A percentile compares a stretch with the other conserved stretches of the same genome.
Conservation (phyloP, 1,284 basidiomycete species). For the Apiotrichum veenhuisii region DNA sequence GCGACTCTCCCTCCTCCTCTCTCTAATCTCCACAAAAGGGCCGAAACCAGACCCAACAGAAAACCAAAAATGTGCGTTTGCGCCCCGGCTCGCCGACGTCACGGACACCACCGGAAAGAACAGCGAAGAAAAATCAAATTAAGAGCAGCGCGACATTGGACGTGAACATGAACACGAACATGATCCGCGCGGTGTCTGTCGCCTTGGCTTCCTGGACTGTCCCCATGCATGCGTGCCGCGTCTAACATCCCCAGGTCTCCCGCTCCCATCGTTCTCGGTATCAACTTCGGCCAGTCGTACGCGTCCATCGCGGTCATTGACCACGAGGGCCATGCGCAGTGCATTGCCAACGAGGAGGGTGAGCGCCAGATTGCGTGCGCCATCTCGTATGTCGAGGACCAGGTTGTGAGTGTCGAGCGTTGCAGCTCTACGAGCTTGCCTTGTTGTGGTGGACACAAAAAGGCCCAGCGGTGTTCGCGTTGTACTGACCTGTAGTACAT, state of each 20-base stretch:
- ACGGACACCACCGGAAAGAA: too few species aligned
- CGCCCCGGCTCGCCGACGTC: too few species aligned
- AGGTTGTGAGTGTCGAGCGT: slow-evolving; percentile 63
- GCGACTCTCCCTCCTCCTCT: neutral
- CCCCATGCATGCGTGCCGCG: neutral
- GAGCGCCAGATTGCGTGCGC: slow-evolving; percentile 97
- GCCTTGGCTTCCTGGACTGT: neutral
- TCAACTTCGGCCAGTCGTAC: slow-evolving; percentile 96
- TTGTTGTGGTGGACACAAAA: neutral
- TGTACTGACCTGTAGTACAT: slow-evolving; percentile 64
- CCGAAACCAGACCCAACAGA: neutral
- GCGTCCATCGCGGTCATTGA: slow-evolving; percentile 93
- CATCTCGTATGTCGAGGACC: slow-evolving; percentile 84
- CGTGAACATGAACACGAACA: too few species aligned
- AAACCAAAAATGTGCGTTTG: slow-evolving; percentile 14
- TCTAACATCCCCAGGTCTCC: slow-evolving; percentile 10
- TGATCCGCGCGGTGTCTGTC: neutral
- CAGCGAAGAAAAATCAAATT: too few species aligned
- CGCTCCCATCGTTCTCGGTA: slow-evolving; percentile 62
- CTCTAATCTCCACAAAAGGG: neutral
- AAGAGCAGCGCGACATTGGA: too few species aligned
- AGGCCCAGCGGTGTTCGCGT: neutral
- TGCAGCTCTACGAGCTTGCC: neutral
- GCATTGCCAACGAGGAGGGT: slow-evolving; percentile 97
- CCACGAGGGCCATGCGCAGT: slow-evolving; percentile 88